Percentiles rank a stretch among this genome's conserved stretches.
These are phyloP conservation scores for Petunia hybrid DNA, from an alignment of 305 asterid species.

Conservation along the genomic window DNA sequence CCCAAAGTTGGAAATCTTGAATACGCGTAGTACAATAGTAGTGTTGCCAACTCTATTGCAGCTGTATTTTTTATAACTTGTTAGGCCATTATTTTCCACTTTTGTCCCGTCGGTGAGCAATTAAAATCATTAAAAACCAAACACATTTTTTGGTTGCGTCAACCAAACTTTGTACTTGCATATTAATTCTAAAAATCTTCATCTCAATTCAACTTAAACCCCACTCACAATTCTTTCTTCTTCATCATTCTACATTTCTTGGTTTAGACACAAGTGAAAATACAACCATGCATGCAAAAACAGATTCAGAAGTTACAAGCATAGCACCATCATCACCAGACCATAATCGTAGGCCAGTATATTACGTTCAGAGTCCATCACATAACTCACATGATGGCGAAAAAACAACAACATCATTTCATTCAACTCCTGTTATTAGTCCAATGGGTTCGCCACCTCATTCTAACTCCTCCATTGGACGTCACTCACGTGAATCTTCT, in stretches of 20 bases:
- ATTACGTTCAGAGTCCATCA: conserved; percentile 94
- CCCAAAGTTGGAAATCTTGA: neutral
- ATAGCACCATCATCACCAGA: conserved; percentile 88
- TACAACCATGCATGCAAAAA: conserved; percentile 75
- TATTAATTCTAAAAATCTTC: neutral
- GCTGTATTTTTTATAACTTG: conserved; percentile 32
- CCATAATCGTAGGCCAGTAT: conserved; percentile 68
- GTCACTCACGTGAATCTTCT: conserved; percentile 92
- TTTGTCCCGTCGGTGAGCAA: conserved; percentile 27
- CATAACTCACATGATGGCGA: conserved; percentile 92
- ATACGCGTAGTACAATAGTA: conserved; percentile 11
- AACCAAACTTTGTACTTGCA: neutral
- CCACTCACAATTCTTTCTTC: conserved; percentile 4
- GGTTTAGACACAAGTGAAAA: neutral
- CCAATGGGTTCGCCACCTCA: conserved; percentile 89
- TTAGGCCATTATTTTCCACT: conserved; percentile 16
- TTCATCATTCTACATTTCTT: neutral
- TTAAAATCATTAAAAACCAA: neutral
- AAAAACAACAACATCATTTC: conserved; percentile 78
- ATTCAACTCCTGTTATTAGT: conserved; percentile 79
- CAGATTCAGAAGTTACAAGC: conserved; percentile 89
- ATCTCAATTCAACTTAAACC: neutral
- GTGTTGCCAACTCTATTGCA: conserved; percentile 45
- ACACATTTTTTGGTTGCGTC: conserved; percentile 10
- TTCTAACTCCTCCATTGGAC: conserved; percentile 86